Evolutionary conservation across 495 filamentous ascomycete genomes (phyloP), one percentile per base, ranked within the genome.

Genomic region (Aspergillus ellipticus): DNA sequence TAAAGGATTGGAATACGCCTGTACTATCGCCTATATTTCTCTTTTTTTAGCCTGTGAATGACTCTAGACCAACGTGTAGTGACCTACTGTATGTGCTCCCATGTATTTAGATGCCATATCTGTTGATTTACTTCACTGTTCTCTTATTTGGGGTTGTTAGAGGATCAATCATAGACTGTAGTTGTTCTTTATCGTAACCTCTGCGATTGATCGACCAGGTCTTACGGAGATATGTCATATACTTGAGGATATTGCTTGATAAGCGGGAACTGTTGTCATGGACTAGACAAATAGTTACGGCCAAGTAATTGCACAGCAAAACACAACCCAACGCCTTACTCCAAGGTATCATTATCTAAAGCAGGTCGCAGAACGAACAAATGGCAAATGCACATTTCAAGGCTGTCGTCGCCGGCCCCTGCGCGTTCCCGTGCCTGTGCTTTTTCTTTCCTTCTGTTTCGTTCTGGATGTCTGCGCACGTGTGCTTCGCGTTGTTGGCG

Each of bases 1-100:
- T 92, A 86, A 76, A 60, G 60, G 64, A 63, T 66, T 63, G 57
- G 63, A 64, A 65, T 53, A 68, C 55, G 59, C 29, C 50, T 76
- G 68, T 74, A 73, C 70, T 72, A 74, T 74, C 66, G 66, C 64
- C 56, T 63, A 60, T 64, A 64, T 64, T 64, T 66, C 43, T 66
- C 68, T 56, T 49, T 56, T 64, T 58, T 71, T 70, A 70, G 67
- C 69, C 61, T 64, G 66, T 71, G 70, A 76, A 73, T 67, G 68
- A 73, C 67, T n/a, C n/a, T 69, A 73, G 66, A 73, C 68, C 65
- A 68, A 69, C 73, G 64, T 65, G 66, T 65, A 71, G 66, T 73
- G 68, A 72, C 72, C 67, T 69, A 72, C 64, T 70, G 70, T 73
- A 68, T 62, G 63, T 70, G 60, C 53, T 60, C 60, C 53, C 49